phyloP scores from a whole-genome alignment of 2,329 filamentous ascomycete species.

The Cercospora sp. region DNA sequence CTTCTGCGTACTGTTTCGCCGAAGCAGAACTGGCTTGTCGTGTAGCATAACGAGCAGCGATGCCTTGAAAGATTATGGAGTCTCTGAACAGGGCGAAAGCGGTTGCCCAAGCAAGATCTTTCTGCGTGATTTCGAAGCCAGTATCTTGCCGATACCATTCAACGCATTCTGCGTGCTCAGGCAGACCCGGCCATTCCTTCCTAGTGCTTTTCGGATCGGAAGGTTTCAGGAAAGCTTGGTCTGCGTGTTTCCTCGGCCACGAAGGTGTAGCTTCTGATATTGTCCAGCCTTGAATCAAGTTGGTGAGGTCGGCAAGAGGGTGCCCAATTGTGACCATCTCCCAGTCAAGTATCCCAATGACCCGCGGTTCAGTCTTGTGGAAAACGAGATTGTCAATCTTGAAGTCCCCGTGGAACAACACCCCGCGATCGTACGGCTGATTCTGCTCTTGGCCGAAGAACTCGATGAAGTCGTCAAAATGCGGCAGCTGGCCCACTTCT shows the following conservation, averaged over 20 bases:
- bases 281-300: constrained; percentile 55
- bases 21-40: constrained; percentile 85
- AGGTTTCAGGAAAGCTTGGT: constrained; percentile 28
- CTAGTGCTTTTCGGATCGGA: constrained; percentile 21
- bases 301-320: constrained; percentile 85
- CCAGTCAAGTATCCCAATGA: constrained; percentile 96
- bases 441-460: constrained; percentile 71
- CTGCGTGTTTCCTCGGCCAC: constrained; percentile 32
- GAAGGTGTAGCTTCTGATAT: constrained; percentile 30
- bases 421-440: constrained; percentile 75
- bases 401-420: constrained; percentile 91
- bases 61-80: constrained; percentile 75
- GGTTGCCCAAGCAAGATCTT: constrained; percentile 62
- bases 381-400: constrained; percentile 72
- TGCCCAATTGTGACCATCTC: constrained; percentile 99
- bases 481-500: constrained; percentile 77
- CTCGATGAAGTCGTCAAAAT: constrained; percentile 74
- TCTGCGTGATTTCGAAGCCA: constrained; percentile 67
- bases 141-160: constrained; percentile 66
- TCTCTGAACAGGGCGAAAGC: constrained; percentile 62
- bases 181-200: constrained; percentile 59
- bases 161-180: constrained; percentile 58
- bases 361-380: constrained; percentile 79
- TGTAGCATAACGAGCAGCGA: constrained; percentile 79
- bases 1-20: constrained; percentile 69